Percentiles rank a stretch among this genome's conserved stretches.
Evolutionary conservation across 2,329 filamentous ascomycete species (phyloP).

Genomic region (Penicillium brasilianum): DNA sequence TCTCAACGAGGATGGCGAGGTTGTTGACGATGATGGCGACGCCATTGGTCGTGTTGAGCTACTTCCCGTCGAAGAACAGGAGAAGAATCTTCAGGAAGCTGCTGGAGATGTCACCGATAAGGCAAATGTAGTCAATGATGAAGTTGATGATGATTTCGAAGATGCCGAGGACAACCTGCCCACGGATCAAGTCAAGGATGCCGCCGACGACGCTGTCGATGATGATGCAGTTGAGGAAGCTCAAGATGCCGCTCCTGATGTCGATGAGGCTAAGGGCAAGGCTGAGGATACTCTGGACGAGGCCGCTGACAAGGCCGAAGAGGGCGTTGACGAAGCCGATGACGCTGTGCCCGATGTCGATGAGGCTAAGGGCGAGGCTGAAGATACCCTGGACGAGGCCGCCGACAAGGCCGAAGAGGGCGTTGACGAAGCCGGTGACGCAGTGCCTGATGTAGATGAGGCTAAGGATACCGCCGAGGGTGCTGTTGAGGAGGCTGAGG

Average conservation of each 20-base stretch:
- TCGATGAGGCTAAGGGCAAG: conserved; percentile 25
- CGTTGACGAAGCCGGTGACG: conserved; percentile 32
- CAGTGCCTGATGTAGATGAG: conserved; percentile 26
- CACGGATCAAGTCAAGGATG: conserved; percentile 14
- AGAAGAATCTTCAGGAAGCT: conserved; percentile 44
- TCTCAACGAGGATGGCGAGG: conserved; percentile 48
- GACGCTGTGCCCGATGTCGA: conserved; percentile 34
- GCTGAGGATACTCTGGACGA: conserved; percentile 29
- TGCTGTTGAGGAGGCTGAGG: conserved; percentile 21
- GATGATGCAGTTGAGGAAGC: conserved; percentile 30
- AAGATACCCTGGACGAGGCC: conserved; percentile 32
- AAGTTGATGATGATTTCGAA: conserved; percentile 49
- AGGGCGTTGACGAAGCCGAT: conserved; percentile 46
- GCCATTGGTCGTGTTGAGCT: conserved; percentile 41
- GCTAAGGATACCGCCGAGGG: conserved; percentile 3
- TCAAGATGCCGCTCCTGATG: conserved; percentile 30
- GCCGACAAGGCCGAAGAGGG: conserved; percentile 18
- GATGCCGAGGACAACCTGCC: conserved; percentile 46
- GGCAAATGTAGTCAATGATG: conserved; percentile 54
- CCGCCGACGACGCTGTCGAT: conserved; percentile 30
- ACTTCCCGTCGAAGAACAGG: conserved; percentile 35
- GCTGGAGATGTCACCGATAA: conserved; percentile 55
- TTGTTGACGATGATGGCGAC: conserved; percentile 48
- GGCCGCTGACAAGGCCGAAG: conserved; percentile 50
- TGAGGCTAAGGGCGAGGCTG: conserved; percentile 24